A percentile compares a stretch with the other conserved stretches of the same genome.
Conservation (phyloP, 371 early-diverging fungal species). For the Mycotypha africana region DNA sequence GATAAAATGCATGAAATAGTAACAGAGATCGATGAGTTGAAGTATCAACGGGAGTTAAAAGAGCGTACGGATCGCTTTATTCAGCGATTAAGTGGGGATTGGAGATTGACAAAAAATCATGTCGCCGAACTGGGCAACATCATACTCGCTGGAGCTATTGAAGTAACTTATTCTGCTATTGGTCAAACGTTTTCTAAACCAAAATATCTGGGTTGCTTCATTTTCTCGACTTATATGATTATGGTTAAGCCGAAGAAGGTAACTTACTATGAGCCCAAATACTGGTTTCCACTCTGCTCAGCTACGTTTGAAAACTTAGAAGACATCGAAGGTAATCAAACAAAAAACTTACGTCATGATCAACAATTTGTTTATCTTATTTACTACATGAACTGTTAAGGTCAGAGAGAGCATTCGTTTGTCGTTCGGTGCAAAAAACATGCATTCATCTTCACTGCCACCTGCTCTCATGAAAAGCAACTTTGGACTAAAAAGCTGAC, state of each 20-base stretch:
- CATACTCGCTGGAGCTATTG: slow-evolving; percentile 33
- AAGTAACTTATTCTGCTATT: slow-evolving; percentile 36
- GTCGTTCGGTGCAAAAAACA: slow-evolving; percentile 36
- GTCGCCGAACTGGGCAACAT: slow-evolving; percentile 29
- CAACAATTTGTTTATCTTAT: background rate
- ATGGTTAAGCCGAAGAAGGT: slow-evolving; percentile 51
- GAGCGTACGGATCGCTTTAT: slow-evolving; percentile 34
- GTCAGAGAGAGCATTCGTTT: slow-evolving; percentile 30
- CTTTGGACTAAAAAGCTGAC: slow-evolving; percentile 33
- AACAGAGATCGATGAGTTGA: slow-evolving; percentile 28
- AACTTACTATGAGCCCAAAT: slow-evolving; percentile 46
- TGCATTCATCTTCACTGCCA: slow-evolving; percentile 39
- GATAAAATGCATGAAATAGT: slow-evolving; percentile 30
- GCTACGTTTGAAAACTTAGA: slow-evolving; percentile 39
- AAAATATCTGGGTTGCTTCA: slow-evolving; percentile 47
- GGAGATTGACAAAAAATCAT: slow-evolving; percentile 26
- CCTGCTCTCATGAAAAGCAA: slow-evolving; percentile 39
- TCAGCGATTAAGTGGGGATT: slow-evolving; percentile 33
- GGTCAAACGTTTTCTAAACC: slow-evolving; percentile 34
- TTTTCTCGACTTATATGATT: slow-evolving; percentile 48
- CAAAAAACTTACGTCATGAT: background rate
- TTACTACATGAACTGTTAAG: slow-evolving; percentile 8
- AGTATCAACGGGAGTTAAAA: slow-evolving; percentile 24
- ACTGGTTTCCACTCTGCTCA: slow-evolving; percentile 52
- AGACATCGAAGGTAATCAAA: slow-evolving; percentile 33